Evolutionary conservation across 306 rosid genomes (phyloP), one percentile per base, ranked within the genome.

Genomic region (Styphnolobium japonicum): DNA sequence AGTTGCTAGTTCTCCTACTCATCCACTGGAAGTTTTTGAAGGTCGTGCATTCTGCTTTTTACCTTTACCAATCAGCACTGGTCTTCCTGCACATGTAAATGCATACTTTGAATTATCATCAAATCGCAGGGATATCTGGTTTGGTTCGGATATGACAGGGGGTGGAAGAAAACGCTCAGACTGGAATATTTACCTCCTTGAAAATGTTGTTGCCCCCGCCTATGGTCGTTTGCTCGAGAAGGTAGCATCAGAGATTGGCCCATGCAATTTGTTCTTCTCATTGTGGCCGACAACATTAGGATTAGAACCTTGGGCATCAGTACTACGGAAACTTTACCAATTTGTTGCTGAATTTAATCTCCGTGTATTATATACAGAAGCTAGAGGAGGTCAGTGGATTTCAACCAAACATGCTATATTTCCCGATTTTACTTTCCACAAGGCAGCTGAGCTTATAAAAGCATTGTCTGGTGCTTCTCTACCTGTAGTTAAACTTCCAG

Each of bases 81-180:
- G 97, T 78, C 94, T 92, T 80, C 98, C 98, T 67, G 92, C 93
- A 71, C 98, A 94, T 80, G 86, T 94, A 53, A 94, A 94, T 85
- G 97, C 97, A 36, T 94, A 94, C 90, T 94, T 94, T 71, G 98
- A 94, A 77, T 85, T 94, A 86, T 94, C 98, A 55, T 94, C 98
- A 77, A 92, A 94, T 91, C 91, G 98, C 63, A 91, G 98, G 85
- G 98, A 94, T 88, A 92, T 94, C 82, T 94, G 98, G 98, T 92
- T 92, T 79, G 98, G 98, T 69, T 88, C 93, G 56, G 97, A 94
- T 81, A 94, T 94, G 98, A 86, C 97, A 48, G 98, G 98, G 58
- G 97, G 92, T 77, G 98, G 98, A 78, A 92, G 92, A 86, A 92
- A 92, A 77, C 97, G 98, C 36, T 92, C 98, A 83, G 97, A 94